Conservation (phyloP, 768 basidiomycete species). For the Suillus luteus region DNA sequence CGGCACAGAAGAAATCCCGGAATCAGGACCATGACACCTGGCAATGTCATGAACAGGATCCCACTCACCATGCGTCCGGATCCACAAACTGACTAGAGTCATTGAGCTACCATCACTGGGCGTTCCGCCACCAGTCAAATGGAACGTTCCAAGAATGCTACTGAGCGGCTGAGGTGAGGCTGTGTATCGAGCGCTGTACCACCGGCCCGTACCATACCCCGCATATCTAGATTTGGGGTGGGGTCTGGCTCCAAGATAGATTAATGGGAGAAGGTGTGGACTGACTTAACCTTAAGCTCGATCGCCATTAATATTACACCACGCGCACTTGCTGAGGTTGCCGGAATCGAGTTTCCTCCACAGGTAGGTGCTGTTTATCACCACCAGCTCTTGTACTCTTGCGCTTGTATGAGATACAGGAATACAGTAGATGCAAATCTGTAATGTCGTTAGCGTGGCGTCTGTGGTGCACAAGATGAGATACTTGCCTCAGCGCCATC, state of each 20-base stretch:
- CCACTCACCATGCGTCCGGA: slow-evolving; percentile 58
- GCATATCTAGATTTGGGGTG: neutral
- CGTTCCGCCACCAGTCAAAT: slow-evolving; percentile 33
- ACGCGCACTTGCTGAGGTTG: neutral
- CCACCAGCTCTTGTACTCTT: neutral
- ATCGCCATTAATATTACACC: neutral
- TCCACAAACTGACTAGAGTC: slow-evolving; percentile 62
- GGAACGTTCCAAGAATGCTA: neutral
- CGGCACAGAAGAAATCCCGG: neutral
- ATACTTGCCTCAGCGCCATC: neutral
- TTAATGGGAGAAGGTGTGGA: neutral
- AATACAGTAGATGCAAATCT: neutral
- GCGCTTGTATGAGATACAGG: neutral
- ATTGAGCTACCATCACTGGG: slow-evolving; percentile 63
- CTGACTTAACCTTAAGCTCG: neutral
- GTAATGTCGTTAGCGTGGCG: neutral
- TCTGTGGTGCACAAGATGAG: neutral
- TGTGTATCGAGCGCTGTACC: neutral
- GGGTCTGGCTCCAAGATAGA: neutral
- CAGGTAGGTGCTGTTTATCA: neutral
- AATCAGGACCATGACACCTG: slow-evolving; percentile 30
- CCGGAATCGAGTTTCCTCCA: neutral
- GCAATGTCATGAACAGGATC: slow-evolving; percentile 67
- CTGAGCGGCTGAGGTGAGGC: neutral
- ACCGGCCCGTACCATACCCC: neutral